phyloP scores from a whole-genome alignment of 2,329 filamentous ascomycete species.

The Didymella keratinophila region DNA sequence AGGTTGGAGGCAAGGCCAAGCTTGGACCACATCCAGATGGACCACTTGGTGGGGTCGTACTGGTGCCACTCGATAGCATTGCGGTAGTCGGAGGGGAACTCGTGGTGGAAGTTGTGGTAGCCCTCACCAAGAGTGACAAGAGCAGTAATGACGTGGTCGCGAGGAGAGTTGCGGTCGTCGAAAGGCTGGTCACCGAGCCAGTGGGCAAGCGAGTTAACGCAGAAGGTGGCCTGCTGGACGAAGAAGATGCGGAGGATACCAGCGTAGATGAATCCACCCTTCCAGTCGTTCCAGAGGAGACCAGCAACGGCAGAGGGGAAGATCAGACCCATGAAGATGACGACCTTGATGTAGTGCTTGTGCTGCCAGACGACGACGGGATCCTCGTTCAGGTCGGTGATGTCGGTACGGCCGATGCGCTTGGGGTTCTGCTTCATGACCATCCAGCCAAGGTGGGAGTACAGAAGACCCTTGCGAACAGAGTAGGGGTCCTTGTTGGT shows the following conservation, averaged over 20 bases:
- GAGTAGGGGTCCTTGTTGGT: conserved; percentile 63
- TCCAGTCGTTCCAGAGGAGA: conserved; percentile 59
- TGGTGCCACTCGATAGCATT: conserved; percentile 54
- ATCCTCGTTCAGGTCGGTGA: conserved; percentile 61
- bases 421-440: conserved; percentile 64
- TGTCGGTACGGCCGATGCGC: conserved; percentile 60
- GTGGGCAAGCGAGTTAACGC: conserved; percentile 63
- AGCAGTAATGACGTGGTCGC: conserved; percentile 54
- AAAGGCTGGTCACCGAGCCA: conserved; percentile 60
- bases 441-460: conserved; percentile 63
- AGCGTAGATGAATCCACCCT: conserved; percentile 60
- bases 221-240: conserved; percentile 63
- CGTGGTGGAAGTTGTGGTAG: conserved; percentile 58
- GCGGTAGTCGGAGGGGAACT: conserved; percentile 56
- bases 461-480: conserved; percentile 60
- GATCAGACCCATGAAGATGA: conserved; percentile 58
- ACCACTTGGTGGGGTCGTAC: conserved; percentile 57
- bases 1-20: conserved; percentile 54
- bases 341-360: conserved; percentile 58
- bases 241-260: conserved; percentile 62
- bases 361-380: conserved; percentile 61
- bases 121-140: conserved; percentile 55
- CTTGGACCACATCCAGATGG: conserved; percentile 54
- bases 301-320: conserved; percentile 59
- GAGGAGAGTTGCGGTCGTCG: conserved; percentile 55